These are phyloP conservation scores for Hawksworthiomyces lignivorus DNA, from an alignment of 2,329 filamentous ascomycete species.

Conservation along the genomic window DNA sequence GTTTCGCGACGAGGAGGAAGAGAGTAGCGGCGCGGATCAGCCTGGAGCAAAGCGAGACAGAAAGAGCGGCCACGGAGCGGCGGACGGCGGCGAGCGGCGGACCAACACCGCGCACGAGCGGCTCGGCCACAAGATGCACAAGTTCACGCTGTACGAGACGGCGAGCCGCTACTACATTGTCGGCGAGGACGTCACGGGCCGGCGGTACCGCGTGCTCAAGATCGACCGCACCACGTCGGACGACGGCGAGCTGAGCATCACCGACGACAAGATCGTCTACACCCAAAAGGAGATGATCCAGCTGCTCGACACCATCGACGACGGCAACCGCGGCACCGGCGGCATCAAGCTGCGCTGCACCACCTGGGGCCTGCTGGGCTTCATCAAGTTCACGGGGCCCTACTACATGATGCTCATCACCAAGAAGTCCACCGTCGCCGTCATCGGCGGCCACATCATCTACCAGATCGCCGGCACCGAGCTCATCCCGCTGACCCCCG, in stretches of 20 bases:
- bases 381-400: conserved; percentile 89
- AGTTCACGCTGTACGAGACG: conserved; percentile 96
- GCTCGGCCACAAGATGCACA: conserved; percentile 69
- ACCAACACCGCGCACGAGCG: conserved; percentile 20
- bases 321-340: conserved; percentile 85
- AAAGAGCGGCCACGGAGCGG: background rate
- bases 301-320: conserved; percentile 87
- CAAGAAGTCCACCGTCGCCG: conserved; percentile 90
- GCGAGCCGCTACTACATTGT: conserved; percentile 90
- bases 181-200: conserved; percentile 83
- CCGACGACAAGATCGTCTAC: conserved; percentile 93
- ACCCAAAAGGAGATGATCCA: conserved; percentile 87
- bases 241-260: conserved; percentile 69
- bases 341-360: conserved; percentile 84
- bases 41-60: too few relatives aligned
- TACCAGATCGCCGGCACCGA: conserved; percentile 95
- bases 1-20: conserved; percentile 14
- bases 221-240: conserved; percentile 86
- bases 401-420: conserved; percentile 98
- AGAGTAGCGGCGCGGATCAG: conserved; percentile 23
- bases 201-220: conserved; percentile 83
- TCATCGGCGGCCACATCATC: conserved; percentile 91
- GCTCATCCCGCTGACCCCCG: conserved; percentile 74
- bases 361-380: conserved; percentile 89
- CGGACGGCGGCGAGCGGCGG: background rate